Base-by-base conservation (phyloP, 2,329 filamentous ascomycete species). In the Trichoderma atroviride region DNA sequence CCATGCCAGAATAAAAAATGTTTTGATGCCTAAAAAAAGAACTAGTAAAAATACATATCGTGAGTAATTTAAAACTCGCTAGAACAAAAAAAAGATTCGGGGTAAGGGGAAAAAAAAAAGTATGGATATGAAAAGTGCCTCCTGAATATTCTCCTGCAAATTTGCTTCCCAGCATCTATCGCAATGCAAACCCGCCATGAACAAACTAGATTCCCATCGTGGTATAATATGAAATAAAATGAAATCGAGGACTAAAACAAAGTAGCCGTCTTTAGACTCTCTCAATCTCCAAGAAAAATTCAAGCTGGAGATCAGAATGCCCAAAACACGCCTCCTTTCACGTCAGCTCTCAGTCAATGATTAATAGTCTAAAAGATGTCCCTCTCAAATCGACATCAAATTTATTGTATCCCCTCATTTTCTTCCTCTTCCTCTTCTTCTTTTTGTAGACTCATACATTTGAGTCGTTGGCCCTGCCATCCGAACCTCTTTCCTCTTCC, bases 381-480 rank as follows among this genome's bases (percentile, higher is more conserved):
- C 52, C 10, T 52, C 55, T 14, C 22, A 33, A 66, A 69, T 57
- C 43, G 37, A 37, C 59, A 53, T n/a, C 47, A 43, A 16, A 43
- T 53, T 22, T 52, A 58, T 56, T 60, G 55, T 50, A 59, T 29
- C 50, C 52, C 10, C 29, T 52, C 33, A 35, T n/a, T n/a, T 19
- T 43, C 6, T 16, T 19, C 16, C 16, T 43, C 37, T 57, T 52
- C 19, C n/a, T 67, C 24, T 35, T 47, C 50, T 37, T 22, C 22
- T 10, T 22, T 27, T 55, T 47, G 37, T 27, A 70, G 69, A 74
- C 70, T 80, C 73, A 81, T 77, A 80, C 79, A 76, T 73, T 76
- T 68, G 79, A 76, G 66, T 79, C 76, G 56, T 73, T 72, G 31
- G 53, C 64, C 57, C 71, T 72, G 69, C 68, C 69, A 35, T 61